These are phyloP conservation scores for Euphorbia peplus DNA, from an alignment of 345 rosid genomes.

Conservation along the genomic window DNA sequence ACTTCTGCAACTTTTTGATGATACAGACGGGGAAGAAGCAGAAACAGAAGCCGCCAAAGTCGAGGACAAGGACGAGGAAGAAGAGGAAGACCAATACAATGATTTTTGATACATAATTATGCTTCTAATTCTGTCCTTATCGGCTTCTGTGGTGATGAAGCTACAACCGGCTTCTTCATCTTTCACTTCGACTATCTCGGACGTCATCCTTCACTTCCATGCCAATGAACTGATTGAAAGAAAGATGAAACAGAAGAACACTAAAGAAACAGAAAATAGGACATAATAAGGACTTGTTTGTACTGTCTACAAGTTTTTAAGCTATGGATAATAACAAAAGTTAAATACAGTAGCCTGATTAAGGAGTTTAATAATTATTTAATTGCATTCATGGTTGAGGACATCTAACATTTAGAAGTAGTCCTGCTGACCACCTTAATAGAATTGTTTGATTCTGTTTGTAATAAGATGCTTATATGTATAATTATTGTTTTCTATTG, in stretches of 20 bases:
- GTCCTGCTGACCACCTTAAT: background rate
- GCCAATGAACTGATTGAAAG: background rate
- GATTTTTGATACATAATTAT: conserved; percentile 47
- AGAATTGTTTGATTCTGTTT: background rate
- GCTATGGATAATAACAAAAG: background rate
- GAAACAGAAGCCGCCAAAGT: conserved; percentile 12
- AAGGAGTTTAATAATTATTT: background rate
- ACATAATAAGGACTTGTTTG: background rate
- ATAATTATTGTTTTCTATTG: background rate
- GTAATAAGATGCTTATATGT: background rate
- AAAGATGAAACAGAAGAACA: background rate
- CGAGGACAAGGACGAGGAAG: conserved; percentile 23
- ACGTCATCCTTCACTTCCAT: conserved; percentile 13
- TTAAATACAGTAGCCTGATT: background rate
- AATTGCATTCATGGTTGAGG: background rate
- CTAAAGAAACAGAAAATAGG: background rate
- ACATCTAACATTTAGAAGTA: background rate
- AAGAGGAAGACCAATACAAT: conserved; percentile 38
- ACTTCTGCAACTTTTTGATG: conserved; percentile 25
- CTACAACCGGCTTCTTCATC: conserved; percentile 16
- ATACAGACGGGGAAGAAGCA: conserved; percentile 27
- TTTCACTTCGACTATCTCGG: conserved; percentile 44
- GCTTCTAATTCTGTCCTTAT: conserved; percentile 38
- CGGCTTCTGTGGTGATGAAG: conserved; percentile 24
- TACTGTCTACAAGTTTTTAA: background rate